Percentiles rank a stretch among this genome's conserved stretches.
These are phyloP conservation scores for Alternaria longipes DNA, from an alignment of 2,329 filamentous ascomycete species.

Conservation along the genomic window DNA sequence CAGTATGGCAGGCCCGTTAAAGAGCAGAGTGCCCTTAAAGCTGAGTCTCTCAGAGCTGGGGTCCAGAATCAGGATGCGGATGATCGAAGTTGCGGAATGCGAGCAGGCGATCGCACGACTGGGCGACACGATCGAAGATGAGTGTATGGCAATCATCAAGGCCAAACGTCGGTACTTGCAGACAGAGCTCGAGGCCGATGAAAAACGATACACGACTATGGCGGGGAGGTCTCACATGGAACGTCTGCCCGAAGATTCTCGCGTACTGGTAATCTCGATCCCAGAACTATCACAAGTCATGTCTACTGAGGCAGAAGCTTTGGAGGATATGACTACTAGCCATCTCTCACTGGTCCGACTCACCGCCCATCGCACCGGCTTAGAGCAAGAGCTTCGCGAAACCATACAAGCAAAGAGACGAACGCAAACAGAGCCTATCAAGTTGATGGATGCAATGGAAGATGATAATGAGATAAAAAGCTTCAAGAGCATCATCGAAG, in stretches of 20 bases:
- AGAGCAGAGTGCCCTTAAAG: too few species aligned
- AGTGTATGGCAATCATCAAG: neutral
- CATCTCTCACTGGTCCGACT: neutral
- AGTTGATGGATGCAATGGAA: fast-evolving
- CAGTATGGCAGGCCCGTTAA: neutral
- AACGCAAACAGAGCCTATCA: neutral
- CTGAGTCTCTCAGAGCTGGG: too few species aligned
- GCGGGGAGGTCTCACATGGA: fast-evolving
- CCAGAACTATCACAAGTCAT: neutral
- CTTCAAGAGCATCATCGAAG: neutral
- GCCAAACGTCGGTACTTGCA: fast-evolving
- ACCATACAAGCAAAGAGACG: neutral
- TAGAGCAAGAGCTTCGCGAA: neutral
- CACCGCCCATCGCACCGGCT: neutral
- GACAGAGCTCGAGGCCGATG: neutral
- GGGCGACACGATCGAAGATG: neutral
- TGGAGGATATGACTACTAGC: too few species aligned
- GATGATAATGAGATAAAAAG: neutral
- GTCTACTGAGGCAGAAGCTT: neutral
- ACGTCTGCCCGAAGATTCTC: fast-evolving
- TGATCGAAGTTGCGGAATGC: fast-evolving
- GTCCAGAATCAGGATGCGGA: fast-evolving
- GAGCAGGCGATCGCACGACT: neutral
- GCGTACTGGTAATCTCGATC: neutral
- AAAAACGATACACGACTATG: too few species aligned